Percentiles rank a stretch among this genome's conserved stretches.
Evolutionary conservation across 768 basidiomycete species (phyloP).

Genomic region (Mycena alexandri): DNA sequence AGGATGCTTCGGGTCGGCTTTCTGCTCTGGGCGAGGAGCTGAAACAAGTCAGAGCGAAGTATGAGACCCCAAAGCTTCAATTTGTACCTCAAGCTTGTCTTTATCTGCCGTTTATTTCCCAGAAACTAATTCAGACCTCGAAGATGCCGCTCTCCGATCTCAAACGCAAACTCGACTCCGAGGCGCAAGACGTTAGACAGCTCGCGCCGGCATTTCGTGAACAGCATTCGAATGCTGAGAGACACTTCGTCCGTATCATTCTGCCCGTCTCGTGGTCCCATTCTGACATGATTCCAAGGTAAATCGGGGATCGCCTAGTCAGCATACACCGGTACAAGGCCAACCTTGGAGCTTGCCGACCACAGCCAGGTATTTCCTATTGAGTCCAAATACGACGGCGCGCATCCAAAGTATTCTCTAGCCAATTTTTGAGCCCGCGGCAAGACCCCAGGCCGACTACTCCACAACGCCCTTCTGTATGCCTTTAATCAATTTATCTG

Average conservation of each 20-base stretch:
- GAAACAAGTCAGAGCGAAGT: constrained; percentile 5
- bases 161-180: constrained; percentile 17
- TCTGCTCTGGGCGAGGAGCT: constrained; percentile 15
- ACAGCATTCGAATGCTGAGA: neutral
- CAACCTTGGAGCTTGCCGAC: neutral
- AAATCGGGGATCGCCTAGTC: neutral
- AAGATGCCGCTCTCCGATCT: neutral
- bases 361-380: neutral
- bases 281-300: too few relatives aligned
- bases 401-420: neutral
- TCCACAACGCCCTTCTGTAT: constrained; percentile 12
- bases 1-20: constrained; percentile 4
- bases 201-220: constrained; percentile 14
- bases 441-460: neutral
- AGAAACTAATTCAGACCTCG: neutral
- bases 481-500: neutral
- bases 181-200: neutral
- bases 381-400: too few relatives aligned
- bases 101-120: neutral
- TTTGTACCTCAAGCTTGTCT: neutral
- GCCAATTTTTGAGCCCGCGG: neutral
- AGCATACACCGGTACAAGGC: neutral
- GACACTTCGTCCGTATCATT: neutral
- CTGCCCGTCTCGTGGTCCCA: too few relatives aligned
- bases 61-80: neutral